Evolutionary conservation across 2,329 filamentous ascomycete species (phyloP).

Genomic region (Sordariomycetes sp.): DNA sequence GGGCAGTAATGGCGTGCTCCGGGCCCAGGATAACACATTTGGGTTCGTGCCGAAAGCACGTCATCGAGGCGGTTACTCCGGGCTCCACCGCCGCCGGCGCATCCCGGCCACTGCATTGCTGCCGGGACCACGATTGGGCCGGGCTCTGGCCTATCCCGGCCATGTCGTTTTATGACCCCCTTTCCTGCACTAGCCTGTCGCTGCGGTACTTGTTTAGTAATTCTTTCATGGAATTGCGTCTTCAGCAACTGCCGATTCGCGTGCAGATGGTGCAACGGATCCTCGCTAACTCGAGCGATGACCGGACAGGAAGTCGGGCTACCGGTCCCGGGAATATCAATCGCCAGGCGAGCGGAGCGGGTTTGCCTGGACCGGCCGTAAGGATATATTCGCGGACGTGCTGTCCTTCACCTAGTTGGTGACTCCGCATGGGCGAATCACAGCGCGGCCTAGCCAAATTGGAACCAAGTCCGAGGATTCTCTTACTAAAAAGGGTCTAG

Average conservation of each 20-base stretch:
- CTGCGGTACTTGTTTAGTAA: not conserved
- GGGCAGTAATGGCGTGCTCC: not conserved
- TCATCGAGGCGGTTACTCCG: too few relatives aligned
- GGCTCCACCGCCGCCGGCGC: too few relatives aligned
- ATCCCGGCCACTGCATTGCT: too few relatives aligned
- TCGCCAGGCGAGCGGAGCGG: too few relatives aligned
- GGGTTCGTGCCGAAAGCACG: too few relatives aligned
- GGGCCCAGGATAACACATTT: not conserved
- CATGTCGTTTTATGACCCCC: not conserved
- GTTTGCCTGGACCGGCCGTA: too few relatives aligned
- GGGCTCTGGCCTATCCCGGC: not conserved
- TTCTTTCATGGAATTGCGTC: not conserved
- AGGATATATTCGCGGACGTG: too few relatives aligned
- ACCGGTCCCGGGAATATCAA: not conserved
- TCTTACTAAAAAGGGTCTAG: too few relatives aligned
- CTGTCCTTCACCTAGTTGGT: too few relatives aligned
- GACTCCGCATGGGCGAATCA: too few relatives aligned
- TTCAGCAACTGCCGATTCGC: not conserved
- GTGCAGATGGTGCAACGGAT: not conserved
- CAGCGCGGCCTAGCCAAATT: too few relatives aligned
- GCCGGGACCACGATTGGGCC: not conserved
- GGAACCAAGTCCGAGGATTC: too few relatives aligned
- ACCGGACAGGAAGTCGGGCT: not conserved
- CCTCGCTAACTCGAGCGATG: not conserved
- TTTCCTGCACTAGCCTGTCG: not conserved